Percentiles rank a stretch among this genome's conserved stretches.
Conservation (phyloP, 306 rosid genomes). For the Citrullus colocynthis region DNA sequence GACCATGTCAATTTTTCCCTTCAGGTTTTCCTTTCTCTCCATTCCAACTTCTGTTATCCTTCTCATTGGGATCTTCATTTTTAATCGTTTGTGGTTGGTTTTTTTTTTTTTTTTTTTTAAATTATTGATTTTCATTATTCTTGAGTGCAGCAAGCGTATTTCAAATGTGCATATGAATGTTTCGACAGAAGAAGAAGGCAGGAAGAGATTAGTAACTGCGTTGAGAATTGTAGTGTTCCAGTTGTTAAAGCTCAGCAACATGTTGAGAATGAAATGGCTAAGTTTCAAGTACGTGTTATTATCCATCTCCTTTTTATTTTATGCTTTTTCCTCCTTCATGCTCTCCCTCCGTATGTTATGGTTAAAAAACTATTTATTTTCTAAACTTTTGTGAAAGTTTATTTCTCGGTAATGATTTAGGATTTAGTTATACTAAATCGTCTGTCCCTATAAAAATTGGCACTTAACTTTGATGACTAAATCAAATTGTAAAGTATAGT, state of each 20-base stretch:
- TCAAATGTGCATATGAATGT: constrained; percentile 83
- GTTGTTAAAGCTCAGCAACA: constrained; percentile 64
- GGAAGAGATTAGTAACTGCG: constrained; percentile 64
- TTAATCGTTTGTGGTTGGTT: background rate
- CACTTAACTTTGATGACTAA: no score
- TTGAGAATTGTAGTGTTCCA: constrained; percentile 67
- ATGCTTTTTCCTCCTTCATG: background rate
- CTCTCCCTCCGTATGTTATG: background rate
- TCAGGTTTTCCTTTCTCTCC: constrained; percentile 38
- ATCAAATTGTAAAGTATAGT: no score
- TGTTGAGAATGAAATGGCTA: constrained; percentile 80
- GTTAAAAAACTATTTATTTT: no score
- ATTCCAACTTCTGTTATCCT: background rate
- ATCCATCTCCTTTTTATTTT: background rate
- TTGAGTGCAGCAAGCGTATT: constrained; percentile 70
- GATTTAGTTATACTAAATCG: no score
- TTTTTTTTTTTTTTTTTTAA: background rate
- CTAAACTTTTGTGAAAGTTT: no score
- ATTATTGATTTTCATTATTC: constrained; percentile 11
- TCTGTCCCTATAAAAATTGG: no score
- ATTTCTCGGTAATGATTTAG: no score
- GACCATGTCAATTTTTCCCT: constrained; percentile 91
- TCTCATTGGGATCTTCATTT: no score
- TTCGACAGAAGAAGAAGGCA: constrained; percentile 72
- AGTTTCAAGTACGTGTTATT: constrained; percentile 54